phyloP scores from a whole-genome alignment of 805 yeast genomes.

The Ogataea ganodermae region DNA sequence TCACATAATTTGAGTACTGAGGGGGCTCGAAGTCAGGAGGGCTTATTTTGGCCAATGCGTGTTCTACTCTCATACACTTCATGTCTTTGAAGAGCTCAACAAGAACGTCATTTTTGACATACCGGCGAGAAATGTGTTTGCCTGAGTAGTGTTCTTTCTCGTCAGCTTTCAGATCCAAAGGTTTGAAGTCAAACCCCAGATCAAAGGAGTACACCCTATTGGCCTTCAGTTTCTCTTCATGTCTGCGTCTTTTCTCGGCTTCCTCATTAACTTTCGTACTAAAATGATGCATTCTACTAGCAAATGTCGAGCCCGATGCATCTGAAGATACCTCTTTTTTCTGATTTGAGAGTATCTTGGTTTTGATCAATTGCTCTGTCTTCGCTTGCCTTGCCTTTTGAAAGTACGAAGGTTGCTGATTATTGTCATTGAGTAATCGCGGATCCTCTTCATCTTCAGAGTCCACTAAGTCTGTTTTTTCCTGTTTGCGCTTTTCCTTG shows the following conservation, averaged over 20 bases:
- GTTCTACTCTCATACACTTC: constrained; percentile 57
- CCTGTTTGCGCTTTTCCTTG: constrained; percentile 21
- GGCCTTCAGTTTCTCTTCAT: constrained; percentile 31
- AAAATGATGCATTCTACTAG: constrained; percentile 13
- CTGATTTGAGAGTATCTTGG: constrained; percentile 6
- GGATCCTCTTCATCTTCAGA: constrained; percentile 35
- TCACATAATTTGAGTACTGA: constrained; percentile 72
- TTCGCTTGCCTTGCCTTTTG: constrained; percentile 5
- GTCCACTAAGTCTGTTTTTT: constrained; percentile 21
- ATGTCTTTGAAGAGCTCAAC: constrained; percentile 45
- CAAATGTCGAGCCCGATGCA: constrained; percentile 9
- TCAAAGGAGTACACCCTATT: constrained; percentile 45
- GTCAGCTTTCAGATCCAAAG: constrained; percentile 33
- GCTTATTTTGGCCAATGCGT: constrained; percentile 60
- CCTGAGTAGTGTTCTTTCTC: constrained; percentile 52
- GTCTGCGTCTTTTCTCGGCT: constrained; percentile 23
- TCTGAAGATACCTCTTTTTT: not conserved
- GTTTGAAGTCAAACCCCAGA: constrained; percentile 27
- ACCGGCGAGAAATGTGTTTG: constrained; percentile 45
- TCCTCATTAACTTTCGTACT: constrained; percentile 19
- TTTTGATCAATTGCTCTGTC: constrained; percentile 15
- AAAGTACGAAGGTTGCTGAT: constrained; percentile 21
- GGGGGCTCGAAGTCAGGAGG: constrained; percentile 77
- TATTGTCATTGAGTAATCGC: constrained; percentile 15
- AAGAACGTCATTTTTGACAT: constrained; percentile 42